Percentiles rank a stretch among this genome's conserved stretches.
Conservation (phyloP, 2,329 filamentous ascomycete genomes). For the Byssochlamys sp. region DNA sequence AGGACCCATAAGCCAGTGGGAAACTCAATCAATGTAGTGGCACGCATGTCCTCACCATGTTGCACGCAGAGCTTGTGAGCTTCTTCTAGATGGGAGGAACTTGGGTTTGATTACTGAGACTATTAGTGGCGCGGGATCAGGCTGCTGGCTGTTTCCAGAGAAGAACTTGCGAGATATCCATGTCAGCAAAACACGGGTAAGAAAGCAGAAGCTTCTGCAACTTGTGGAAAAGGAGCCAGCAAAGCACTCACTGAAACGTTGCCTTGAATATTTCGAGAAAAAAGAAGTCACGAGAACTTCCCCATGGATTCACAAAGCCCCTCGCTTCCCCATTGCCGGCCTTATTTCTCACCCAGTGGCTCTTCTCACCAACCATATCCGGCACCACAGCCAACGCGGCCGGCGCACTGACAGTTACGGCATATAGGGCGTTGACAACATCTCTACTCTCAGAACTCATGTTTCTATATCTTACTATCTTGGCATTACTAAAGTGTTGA, state of each 20-base stretch:
- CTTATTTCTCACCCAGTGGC: conserved; percentile 4
- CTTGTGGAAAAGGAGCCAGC: not conserved
- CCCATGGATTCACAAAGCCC: conserved; percentile 7
- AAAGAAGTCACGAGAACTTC: conserved; percentile 4
- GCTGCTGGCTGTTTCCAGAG: conserved; percentile 7
- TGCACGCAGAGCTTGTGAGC: conserved; percentile 41
- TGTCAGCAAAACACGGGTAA: not conserved
- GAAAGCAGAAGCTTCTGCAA: not conserved
- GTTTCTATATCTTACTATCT: not conserved
- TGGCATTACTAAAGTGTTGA: not conserved
- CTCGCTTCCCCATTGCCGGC: not conserved
- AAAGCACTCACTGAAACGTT: conserved; percentile 3
- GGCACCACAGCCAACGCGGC: not conserved
- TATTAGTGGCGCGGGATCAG: conserved; percentile 7
- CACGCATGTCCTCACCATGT: conserved; percentile 88
- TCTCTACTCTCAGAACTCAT: not conserved
- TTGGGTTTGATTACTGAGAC: conserved; percentile 6
- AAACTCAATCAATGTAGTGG: conserved; percentile 77
- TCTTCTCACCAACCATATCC: conserved; percentile 4
- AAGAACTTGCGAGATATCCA: conserved; percentile 5
- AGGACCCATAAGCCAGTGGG: conserved; percentile 70
- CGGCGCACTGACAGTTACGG: not conserved
- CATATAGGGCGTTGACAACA: not conserved
- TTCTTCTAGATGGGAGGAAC: conserved; percentile 6
- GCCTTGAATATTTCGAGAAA: conserved; percentile 7